Evolutionary conservation across 2,329 filamentous ascomycete genomes (phyloP).

Genomic region (Chlorencoelia australis): DNA sequence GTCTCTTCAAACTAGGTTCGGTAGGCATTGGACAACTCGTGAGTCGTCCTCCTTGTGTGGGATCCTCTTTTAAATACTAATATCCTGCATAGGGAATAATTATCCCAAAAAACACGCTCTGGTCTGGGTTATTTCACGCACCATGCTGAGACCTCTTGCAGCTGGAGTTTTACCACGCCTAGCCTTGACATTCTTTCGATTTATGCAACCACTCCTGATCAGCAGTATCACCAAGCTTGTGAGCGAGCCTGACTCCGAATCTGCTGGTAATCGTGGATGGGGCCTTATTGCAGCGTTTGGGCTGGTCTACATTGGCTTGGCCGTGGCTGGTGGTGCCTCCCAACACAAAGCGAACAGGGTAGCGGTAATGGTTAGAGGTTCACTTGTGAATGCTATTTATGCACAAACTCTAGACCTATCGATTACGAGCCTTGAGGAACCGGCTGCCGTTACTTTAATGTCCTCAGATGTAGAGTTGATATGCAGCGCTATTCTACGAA

Average conservation of each 20-base stretch:
- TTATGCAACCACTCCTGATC: conserved; percentile 17
- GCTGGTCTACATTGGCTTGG: conserved; percentile 16
- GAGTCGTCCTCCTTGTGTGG: not conserved
- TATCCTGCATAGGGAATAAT: conserved; percentile 3
- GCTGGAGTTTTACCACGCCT: conserved; percentile 12
- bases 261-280: conserved; percentile 11
- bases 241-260: conserved; percentile 1
- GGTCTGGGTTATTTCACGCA: conserved; percentile 11
- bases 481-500: conserved; percentile 20
- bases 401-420: conserved; percentile 17
- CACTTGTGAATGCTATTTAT: conserved; percentile 20
- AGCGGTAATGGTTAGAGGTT: conserved; percentile 18
- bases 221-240: conserved; percentile 10
- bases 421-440: conserved; percentile 16
- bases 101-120: conserved; percentile 12
- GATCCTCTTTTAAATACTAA: conserved; percentile 3
- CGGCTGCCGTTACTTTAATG: conserved; percentile 24
- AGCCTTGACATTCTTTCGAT: conserved; percentile 12
- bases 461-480: conserved; percentile 18
- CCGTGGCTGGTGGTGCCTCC: conserved; percentile 13
- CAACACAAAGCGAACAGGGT: conserved; percentile 19
- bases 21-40: conserved; percentile 11
- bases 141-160: conserved; percentile 10
- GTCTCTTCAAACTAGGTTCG: conserved; percentile 10
- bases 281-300: conserved; percentile 15